phyloP scores from a whole-genome alignment of 768 basidiomycete species.

The Tubosaeta sp. region DNA sequence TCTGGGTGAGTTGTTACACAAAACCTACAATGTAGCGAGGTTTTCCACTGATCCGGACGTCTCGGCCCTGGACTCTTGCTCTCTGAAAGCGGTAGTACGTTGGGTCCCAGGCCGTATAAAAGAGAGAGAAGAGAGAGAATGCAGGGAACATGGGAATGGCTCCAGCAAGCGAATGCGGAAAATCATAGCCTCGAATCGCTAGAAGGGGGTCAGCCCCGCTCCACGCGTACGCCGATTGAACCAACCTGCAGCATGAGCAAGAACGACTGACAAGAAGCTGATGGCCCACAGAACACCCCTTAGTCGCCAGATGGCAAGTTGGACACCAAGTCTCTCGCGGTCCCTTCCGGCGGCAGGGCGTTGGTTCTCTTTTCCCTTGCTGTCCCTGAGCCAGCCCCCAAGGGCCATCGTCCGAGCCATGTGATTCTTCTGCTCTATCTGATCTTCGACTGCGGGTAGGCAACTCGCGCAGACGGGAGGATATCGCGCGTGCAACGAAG shows the following conservation, averaged over 20 bases:
- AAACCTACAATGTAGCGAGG: slow-evolving; percentile 55
- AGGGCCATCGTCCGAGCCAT: slow-evolving; percentile 80
- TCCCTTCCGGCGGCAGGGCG: slow-evolving; percentile 41
- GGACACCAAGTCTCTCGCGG: slow-evolving; percentile 41
- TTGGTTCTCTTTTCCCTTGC: slow-evolving; percentile 58
- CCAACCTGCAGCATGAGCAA: slow-evolving; percentile 47
- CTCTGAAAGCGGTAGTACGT: slow-evolving; percentile 60
- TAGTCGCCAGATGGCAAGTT: slow-evolving; percentile 62
- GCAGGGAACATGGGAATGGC: slow-evolving; percentile 44
- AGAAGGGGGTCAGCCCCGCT: slow-evolving; percentile 1
- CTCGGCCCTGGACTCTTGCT: slow-evolving; percentile 66
- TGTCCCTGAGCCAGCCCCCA: slow-evolving; percentile 63
- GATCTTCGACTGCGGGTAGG: slow-evolving; percentile 74
- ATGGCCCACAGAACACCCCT: slow-evolving; percentile 65
- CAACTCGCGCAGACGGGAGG: slow-evolving; percentile 82
- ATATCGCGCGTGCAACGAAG: slow-evolving; percentile 75
- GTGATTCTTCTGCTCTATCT: slow-evolving; percentile 70
- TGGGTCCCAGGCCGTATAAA: slow-evolving; percentile 87
- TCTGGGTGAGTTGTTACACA: background rate
- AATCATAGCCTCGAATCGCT: slow-evolving; percentile 22
- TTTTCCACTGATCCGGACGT: slow-evolving; percentile 65
- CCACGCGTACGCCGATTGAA: background rate
- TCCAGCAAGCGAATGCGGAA: slow-evolving; percentile 15
- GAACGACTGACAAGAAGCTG: slow-evolving; percentile 41
- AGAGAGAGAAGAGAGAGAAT: slow-evolving; percentile 52